Base-by-base conservation (phyloP, 1,284 basidiomycete species). In the Sporisorium exsertum region DNA sequence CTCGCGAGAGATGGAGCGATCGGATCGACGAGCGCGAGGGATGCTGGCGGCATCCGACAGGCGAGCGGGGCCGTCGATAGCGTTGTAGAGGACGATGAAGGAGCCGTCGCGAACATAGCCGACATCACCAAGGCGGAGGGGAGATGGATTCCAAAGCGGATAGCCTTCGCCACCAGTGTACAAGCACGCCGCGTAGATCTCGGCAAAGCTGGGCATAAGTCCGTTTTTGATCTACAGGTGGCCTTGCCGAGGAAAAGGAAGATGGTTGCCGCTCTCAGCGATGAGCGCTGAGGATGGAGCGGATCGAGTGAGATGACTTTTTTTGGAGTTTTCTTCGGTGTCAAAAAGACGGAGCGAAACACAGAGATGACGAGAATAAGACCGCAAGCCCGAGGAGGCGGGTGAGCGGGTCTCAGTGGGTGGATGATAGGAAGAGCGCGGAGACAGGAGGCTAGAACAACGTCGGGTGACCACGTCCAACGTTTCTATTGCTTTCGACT, bases 101-200 rank as follows among this genome's bases (percentile, higher is more conserved):
- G 73, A 60, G 35, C 80, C 80, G 57, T 81, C 70, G 13, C 78
- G 73, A 37, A 81, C 58, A 55, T 69, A 80, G 33, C 80, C 80
- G 45, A 78, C 64, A 54, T 77, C 76, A 22, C 72, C 76, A 4
- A 78, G 70, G 40, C 61, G 64, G 22, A 72, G 68, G 20, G 74
- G 71, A 12, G 73, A 74, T 18, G 79, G 79, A 46, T 81, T 79
- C 79, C 79, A 81, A 0, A 81, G 74, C 10, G 74, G 77, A 32
- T 77, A 58, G 45, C 79, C 79, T 58, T 81, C 79, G 46, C 77
- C 71, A 16, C 60, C 56, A 18, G 64, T 59, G 52, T 81, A 79
- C 9, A 81, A 53, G 52, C 71, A 69, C 47, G 64, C 64, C 24
- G 74, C 70, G 55, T 77, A 81, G 53, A 74, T 79, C 32, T 81